A percentile compares a stretch with the other conserved stretches of the same genome.
Evolutionary conservation across 192 early-diverging fungal genomes (phyloP).

Genomic region (Podila clonocystis): DNA sequence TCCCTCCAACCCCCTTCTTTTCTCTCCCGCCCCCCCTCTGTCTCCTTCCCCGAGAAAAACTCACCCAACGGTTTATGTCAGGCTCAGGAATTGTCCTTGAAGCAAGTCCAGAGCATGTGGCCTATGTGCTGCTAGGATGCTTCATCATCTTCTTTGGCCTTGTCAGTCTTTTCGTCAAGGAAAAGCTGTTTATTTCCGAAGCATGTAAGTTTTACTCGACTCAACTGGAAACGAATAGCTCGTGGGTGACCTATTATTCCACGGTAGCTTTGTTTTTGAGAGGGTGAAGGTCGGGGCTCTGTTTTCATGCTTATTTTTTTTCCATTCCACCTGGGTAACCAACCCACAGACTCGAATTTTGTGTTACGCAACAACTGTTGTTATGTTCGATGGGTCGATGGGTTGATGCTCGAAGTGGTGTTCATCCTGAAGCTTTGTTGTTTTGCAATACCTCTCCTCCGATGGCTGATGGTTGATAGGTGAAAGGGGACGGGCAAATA

Average conservation of each 20-base stretch:
- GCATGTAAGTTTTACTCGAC: conserved; percentile 61
- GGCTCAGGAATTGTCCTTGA: conserved; percentile 16
- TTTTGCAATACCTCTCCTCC: no score
- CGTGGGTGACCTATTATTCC: neutral
- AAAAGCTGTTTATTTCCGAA: conserved; percentile 78
- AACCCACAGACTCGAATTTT: neutral
- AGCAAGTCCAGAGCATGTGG: conserved; percentile 40
- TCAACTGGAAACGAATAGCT: neutral
- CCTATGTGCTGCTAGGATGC: conserved; percentile 68
- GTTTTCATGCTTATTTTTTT: neutral
- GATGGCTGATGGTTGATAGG: no score
- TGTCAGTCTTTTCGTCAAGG: conserved; percentile 73
- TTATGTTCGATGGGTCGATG: no score
- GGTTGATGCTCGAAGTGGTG: no score
- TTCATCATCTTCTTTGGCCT: conserved; percentile 76
- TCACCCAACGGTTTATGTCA: conserved; percentile 12
- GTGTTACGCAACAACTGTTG: neutral
- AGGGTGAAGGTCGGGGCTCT: neutral
- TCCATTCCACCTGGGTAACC: neutral
- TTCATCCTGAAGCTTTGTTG: no score
- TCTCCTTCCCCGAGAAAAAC: neutral
- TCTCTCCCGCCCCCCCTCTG: neutral
- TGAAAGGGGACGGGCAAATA: no score
- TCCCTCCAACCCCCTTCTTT: neutral
- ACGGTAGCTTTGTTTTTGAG: neutral